Conservation (phyloP, 163 green algal species). For the Scenedesmus sp. region DNA sequence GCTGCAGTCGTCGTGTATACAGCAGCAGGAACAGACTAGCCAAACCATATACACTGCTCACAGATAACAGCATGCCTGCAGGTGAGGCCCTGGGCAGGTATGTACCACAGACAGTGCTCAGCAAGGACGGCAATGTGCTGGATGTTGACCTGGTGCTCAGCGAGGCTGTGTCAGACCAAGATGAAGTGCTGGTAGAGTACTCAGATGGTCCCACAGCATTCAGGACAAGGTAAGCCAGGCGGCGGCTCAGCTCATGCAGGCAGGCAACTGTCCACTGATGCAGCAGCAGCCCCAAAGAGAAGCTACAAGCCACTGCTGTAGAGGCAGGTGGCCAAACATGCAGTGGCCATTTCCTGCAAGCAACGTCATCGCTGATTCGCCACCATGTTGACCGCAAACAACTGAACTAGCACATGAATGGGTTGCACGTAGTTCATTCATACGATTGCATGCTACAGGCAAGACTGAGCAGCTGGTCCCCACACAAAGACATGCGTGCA, state of each 20-base stretch:
- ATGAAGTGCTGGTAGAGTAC: constrained; percentile 80
- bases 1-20: neutral
- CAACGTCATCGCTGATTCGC: too few relatives aligned
- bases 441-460: neutral
- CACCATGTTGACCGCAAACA: too few relatives aligned
- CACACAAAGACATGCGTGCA: neutral
- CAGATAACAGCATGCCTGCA: constrained; percentile 27
- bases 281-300: neutral
- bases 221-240: constrained; percentile 59
- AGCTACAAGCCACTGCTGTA: neutral
- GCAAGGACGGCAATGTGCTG: constrained; percentile 72
- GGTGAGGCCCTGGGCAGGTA: constrained; percentile 71
- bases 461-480: too few relatives aligned
- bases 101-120: constrained; percentile 78
- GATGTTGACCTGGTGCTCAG: constrained; percentile 84
- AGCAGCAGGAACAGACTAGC: neutral
- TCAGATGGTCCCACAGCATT: constrained; percentile 73
- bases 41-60: too few relatives aligned
- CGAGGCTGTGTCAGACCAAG: constrained; percentile 74
- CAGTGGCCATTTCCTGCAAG: neutral
- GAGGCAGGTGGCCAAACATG: neutral
- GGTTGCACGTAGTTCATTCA: neutral
- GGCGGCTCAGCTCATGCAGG: neutral
- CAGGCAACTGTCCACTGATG: neutral
- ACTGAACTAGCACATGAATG: neutral